phyloP scores from a whole-genome alignment of 306 rosid genomes.

The Lathyrus oleraceus region DNA sequence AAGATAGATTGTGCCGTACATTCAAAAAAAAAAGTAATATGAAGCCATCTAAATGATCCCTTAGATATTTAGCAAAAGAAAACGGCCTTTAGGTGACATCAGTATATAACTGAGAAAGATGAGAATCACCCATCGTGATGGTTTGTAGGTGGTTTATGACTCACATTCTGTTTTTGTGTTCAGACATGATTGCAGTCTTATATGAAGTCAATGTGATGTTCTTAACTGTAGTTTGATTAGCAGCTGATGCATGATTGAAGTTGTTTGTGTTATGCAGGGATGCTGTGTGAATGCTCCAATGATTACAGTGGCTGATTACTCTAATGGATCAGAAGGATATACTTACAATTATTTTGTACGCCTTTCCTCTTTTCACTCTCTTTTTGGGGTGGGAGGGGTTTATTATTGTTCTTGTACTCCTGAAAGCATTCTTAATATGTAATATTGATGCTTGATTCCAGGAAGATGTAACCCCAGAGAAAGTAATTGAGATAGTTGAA shows the following conservation, averaged over 20 bases:
- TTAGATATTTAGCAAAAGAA: conserved; percentile 2
- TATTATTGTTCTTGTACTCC: neutral
- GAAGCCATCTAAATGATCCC: conserved; percentile 12
- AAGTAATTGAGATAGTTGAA: conserved; percentile 84
- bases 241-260: conserved; percentile 19
- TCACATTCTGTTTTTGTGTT: conserved; percentile 6
- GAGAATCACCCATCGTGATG: neutral
- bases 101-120: conserved; percentile 24
- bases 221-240: neutral
- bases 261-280: conserved; percentile 64
- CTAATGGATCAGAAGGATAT: conserved; percentile 92
- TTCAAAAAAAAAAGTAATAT: conserved; percentile 3
- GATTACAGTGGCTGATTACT: conserved; percentile 98
- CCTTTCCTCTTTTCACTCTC: conserved; percentile 1
- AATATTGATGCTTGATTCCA: conserved; percentile 41
- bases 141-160: neutral
- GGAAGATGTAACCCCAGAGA: conserved; percentile 94
- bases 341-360: conserved; percentile 86
- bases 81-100: conserved; percentile 7
- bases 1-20: conserved; percentile 72
- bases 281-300: conserved; percentile 98
- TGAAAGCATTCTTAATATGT: conserved; percentile 15
- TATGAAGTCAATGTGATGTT: conserved; percentile 12
- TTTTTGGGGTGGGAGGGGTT: neutral
- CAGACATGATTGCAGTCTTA: neutral